phyloP scores from a whole-genome alignment of 768 basidiomycete species.

The Amanita inopinata region DNA sequence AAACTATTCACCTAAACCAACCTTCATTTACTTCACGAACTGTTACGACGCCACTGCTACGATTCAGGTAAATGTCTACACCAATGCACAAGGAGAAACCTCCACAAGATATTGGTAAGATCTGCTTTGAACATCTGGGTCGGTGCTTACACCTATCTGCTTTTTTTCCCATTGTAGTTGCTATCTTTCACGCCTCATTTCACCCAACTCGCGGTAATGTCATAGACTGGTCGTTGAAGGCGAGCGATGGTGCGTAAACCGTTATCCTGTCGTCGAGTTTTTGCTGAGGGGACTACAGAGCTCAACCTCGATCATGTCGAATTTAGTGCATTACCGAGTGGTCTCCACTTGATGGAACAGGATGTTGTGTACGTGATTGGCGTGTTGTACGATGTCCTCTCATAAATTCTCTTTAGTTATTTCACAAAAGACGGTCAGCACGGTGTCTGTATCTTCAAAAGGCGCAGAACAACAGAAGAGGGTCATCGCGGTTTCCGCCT shows the following conservation, averaged over 20 bases:
- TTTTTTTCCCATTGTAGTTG: slow-evolving; percentile 35
- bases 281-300: slow-evolving; percentile 28
- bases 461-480: slow-evolving; percentile 55
- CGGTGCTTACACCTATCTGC: neutral
- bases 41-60: slow-evolving; percentile 2
- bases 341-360: slow-evolving; percentile 67
- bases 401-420: slow-evolving; percentile 34
- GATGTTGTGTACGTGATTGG: slow-evolving; percentile 59
- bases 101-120: slow-evolving; percentile 44
- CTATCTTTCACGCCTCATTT: slow-evolving; percentile 78
- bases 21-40: slow-evolving; percentile 3
- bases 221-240: slow-evolving; percentile 71
- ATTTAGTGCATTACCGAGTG: slow-evolving; percentile 76
- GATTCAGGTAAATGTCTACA: slow-evolving; percentile 16
- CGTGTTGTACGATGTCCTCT: neutral
- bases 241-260: slow-evolving; percentile 45
- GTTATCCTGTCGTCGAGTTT: neutral
- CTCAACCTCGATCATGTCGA: slow-evolving; percentile 62
- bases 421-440: slow-evolving; percentile 61
- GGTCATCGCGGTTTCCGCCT: slow-evolving; percentile 77
- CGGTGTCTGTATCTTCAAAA: slow-evolving; percentile 67
- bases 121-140: neutral
- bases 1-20: slow-evolving; percentile 8
- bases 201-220: slow-evolving; percentile 77
- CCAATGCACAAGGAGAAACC: slow-evolving; percentile 9